Conservation (phyloP, 257 asterid species). For the Echites panduratus region DNA sequence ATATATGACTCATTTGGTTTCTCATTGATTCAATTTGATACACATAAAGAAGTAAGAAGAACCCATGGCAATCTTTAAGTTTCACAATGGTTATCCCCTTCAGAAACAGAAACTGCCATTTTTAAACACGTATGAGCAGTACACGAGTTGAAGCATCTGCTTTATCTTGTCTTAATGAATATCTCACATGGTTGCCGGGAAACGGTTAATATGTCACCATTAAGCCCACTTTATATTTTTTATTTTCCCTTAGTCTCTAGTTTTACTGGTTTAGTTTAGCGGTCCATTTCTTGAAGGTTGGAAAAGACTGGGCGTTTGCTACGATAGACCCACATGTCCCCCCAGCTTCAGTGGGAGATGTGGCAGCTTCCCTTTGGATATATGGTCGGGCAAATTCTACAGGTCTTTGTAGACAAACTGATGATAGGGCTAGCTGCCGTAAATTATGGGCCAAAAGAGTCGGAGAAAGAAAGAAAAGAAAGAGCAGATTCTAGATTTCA, state of each 20-base stretch:
- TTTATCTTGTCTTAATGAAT: slow-evolving; percentile 11
- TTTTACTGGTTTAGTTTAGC: neutral
- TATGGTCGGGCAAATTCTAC: slow-evolving; percentile 17
- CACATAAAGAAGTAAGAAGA: neutral
- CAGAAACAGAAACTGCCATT: neutral
- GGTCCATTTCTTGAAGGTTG: slow-evolving; percentile 23
- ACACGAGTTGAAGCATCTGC: slow-evolving; percentile 11
- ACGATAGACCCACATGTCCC: slow-evolving; percentile 20
- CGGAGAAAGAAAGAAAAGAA: slow-evolving; percentile 8
- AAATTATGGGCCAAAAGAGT: slow-evolving; percentile 7
- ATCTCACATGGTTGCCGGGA: slow-evolving; percentile 18
- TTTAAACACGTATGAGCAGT: neutral
- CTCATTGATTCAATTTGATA: neutral
- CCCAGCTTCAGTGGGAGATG: slow-evolving; percentile 7
- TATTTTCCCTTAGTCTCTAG: no score
- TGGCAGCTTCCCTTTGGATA: slow-evolving; percentile 22
- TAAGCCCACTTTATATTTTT: neutral
- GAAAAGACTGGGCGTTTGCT: slow-evolving; percentile 10
- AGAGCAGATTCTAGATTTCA: neutral
- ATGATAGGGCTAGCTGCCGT: neutral
- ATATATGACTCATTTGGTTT: neutral
- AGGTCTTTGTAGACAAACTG: neutral
- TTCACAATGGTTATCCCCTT: neutral
- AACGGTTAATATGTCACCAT: slow-evolving; percentile 16
- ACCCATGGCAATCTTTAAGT: neutral